A percentile compares a stretch with the other conserved stretches of the same genome.
These are phyloP conservation scores for Colletotrichum truncatum DNA, from an alignment of 2,329 filamentous ascomycete species.

Conservation along the genomic window DNA sequence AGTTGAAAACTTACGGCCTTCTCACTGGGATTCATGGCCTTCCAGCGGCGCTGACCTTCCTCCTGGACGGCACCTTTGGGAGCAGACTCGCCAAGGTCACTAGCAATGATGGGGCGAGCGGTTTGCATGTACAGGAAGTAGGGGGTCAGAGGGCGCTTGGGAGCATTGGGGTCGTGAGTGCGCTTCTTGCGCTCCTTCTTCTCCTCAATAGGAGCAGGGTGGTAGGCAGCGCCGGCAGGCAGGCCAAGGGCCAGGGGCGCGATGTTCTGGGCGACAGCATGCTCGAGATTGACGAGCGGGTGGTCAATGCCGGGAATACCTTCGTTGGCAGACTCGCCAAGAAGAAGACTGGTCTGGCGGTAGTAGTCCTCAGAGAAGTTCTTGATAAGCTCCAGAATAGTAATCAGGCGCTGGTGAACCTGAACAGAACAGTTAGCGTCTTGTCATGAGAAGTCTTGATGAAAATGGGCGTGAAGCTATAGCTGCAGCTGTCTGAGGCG, in stretches of 20 bases:
- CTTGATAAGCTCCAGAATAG: slow-evolving; percentile 81
- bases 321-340: slow-evolving; percentile 69
- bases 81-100: slow-evolving; percentile 77
- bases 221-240: slow-evolving; percentile 4
- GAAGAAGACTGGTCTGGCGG: slow-evolving; percentile 85
- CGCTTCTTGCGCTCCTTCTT: slow-evolving; percentile 93
- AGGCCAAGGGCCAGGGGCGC: slow-evolving; percentile 40
- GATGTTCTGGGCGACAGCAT: slow-evolving; percentile 57
- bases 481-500: not conserved
- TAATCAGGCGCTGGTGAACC: slow-evolving; percentile 81
- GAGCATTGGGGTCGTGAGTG: slow-evolving; percentile 89
- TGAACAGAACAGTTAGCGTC: slow-evolving; percentile 53
- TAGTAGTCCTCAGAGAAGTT: slow-evolving; percentile 86
- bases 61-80: slow-evolving; percentile 89
- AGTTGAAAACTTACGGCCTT: slow-evolving; percentile 65
- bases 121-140: slow-evolving; percentile 96
- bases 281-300: slow-evolving; percentile 61
- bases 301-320: slow-evolving; percentile 48
- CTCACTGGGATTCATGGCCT: slow-evolving; percentile 76
- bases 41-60: slow-evolving; percentile 89
- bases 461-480: not conserved
- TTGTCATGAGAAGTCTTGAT: not conserved
- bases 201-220: slow-evolving; percentile 62
- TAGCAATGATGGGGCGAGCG: slow-evolving; percentile 83
- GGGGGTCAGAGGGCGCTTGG: slow-evolving; percentile 91